Percentiles rank a stretch among this genome's conserved stretches.
Evolutionary conservation across 2,329 filamentous ascomycete species (phyloP).

Genomic region (Dissoconium aciculare): DNA sequence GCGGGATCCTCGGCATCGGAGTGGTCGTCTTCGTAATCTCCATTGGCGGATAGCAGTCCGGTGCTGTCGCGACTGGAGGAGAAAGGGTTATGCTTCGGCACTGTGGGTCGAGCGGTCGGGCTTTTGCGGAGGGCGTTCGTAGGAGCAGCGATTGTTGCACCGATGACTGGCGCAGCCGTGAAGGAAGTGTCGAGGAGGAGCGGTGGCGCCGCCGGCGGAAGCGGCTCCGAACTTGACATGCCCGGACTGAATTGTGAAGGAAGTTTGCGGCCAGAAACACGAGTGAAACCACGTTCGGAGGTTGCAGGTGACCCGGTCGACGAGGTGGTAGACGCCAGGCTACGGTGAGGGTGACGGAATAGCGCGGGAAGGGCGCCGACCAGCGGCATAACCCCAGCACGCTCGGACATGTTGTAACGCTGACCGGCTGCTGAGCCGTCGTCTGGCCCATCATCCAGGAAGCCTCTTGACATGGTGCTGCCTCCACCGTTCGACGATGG

Average conservation of each 20-base stretch:
- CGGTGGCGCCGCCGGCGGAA: slow-evolving; percentile 5
- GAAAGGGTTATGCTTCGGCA: slow-evolving; percentile 26
- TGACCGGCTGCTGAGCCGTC: slow-evolving; percentile 7
- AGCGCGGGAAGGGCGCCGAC: slow-evolving; percentile 25
- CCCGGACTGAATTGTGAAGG: slow-evolving; percentile 35
- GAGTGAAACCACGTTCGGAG: slow-evolving; percentile 31
- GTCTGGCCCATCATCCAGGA: slow-evolving; percentile 7
- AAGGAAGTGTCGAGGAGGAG: slow-evolving; percentile 8
- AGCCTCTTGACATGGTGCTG: slow-evolving; percentile 6
- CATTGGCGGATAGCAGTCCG: slow-evolving; percentile 28
- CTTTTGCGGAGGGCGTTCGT: slow-evolving; percentile 4
- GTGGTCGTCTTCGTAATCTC: slow-evolving; percentile 9
- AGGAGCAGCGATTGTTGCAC: slow-evolving; percentile 3
- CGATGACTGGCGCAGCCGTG: slow-evolving; percentile 12
- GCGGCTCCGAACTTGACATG: slow-evolving; percentile 25
- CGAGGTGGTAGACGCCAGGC: slow-evolving; percentile 14
- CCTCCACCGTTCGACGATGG: no score
- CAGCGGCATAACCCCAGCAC: slow-evolving; percentile 25
- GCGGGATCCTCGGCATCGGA: slow-evolving; percentile 6
- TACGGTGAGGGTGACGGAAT: slow-evolving; percentile 20
- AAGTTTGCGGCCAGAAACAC: slow-evolving; percentile 35
- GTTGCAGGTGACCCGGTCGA: slow-evolving; percentile 7
- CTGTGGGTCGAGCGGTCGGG: slow-evolving; percentile 21
- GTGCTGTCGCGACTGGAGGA: slow-evolving; percentile 22
- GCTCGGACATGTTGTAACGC: slow-evolving; percentile 28